Percentiles rank a stretch among this genome's conserved stretches.
Conservation (phyloP, 441 rosid species). For the Corymbia calophylla region DNA sequence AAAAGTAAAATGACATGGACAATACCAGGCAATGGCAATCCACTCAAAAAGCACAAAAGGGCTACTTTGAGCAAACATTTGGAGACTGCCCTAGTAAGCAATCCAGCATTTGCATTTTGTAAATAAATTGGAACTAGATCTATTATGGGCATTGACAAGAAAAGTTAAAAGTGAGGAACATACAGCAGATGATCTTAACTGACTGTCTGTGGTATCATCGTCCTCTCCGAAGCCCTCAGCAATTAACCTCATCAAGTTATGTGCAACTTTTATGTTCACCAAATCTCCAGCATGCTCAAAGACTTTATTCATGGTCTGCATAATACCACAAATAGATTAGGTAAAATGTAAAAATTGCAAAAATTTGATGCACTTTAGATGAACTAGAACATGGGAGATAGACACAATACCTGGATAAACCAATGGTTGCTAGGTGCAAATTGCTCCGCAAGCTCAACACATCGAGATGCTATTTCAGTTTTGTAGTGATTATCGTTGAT, state of each 20-base stretch:
- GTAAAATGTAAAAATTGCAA: neutral
- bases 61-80: neutral
- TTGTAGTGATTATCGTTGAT: conserved; percentile 90
- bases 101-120: neutral
- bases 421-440: conserved; percentile 96
- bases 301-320: conserved; percentile 92
- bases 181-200: conserved; percentile 92
- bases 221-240: conserved; percentile 98
- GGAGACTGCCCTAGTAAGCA: neutral
- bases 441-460: conserved; percentile 95
- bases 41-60: neutral
- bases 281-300: conserved; percentile 97
- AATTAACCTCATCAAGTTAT: conserved; percentile 92
- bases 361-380: neutral
- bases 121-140: neutral
- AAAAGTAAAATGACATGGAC: neutral
- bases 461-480: conserved; percentile 93
- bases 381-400: neutral
- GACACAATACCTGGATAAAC: conserved; percentile 77
- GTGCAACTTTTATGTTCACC: conserved; percentile 90
- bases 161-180: conserved; percentile 9
- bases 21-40: neutral
- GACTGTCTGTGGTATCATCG: conserved; percentile 77
- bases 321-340: conserved; percentile 3
- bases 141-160: neutral